These are phyloP conservation scores for Exophiala sp. DNA, from an alignment of 2,329 filamentous ascomycete genomes.

Conservation along the genomic window DNA sequence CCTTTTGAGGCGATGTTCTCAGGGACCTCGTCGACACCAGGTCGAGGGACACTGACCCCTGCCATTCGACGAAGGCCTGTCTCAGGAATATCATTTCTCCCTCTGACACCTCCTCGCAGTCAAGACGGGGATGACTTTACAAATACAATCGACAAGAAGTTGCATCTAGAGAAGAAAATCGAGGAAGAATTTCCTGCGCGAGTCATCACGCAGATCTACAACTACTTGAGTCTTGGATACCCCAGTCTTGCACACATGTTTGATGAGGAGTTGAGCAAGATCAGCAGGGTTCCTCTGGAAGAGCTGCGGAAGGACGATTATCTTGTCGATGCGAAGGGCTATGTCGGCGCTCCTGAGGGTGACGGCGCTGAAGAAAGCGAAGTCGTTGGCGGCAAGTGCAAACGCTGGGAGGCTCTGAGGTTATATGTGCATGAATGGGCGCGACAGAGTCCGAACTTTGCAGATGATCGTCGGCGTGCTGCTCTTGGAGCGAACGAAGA, in stretches of 20 bases:
- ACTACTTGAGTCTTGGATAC: slow-evolving; percentile 91
- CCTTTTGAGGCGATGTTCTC: slow-evolving; percentile 19
- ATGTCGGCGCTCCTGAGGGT: slow-evolving; percentile 56
- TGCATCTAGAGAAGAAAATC: slow-evolving; percentile 44
- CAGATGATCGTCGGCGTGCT: slow-evolving; percentile 33
- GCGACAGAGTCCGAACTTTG: slow-evolving; percentile 74
- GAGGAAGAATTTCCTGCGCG: slow-evolving; percentile 70
- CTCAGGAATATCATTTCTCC: slow-evolving; percentile 14
- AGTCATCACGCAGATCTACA: slow-evolving; percentile 94
- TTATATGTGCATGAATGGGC: slow-evolving; percentile 88
- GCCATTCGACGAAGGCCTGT: slow-evolving; percentile 23
- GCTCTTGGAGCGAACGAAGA: slow-evolving; percentile 18
- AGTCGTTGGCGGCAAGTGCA: slow-evolving; percentile 49
- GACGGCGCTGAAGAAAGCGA: slow-evolving; percentile 44
- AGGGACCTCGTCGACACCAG: slow-evolving; percentile 7
- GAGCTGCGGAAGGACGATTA: slow-evolving; percentile 72
- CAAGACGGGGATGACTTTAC: slow-evolving; percentile 43
- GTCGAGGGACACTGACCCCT: slow-evolving; percentile 28
- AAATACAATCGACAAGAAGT: slow-evolving; percentile 31
- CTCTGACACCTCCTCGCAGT: slow-evolving; percentile 45
- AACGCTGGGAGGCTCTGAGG: slow-evolving; percentile 79
- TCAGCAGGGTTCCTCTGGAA: slow-evolving; percentile 65
- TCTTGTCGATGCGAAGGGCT: slow-evolving; percentile 63
- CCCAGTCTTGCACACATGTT: slow-evolving; percentile 78
- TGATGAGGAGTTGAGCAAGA: slow-evolving; percentile 80